Percentiles rank a stretch among this genome's conserved stretches.
Evolutionary conservation across 805 yeast species (phyloP).

Genomic region (Starmerella sp.): DNA sequence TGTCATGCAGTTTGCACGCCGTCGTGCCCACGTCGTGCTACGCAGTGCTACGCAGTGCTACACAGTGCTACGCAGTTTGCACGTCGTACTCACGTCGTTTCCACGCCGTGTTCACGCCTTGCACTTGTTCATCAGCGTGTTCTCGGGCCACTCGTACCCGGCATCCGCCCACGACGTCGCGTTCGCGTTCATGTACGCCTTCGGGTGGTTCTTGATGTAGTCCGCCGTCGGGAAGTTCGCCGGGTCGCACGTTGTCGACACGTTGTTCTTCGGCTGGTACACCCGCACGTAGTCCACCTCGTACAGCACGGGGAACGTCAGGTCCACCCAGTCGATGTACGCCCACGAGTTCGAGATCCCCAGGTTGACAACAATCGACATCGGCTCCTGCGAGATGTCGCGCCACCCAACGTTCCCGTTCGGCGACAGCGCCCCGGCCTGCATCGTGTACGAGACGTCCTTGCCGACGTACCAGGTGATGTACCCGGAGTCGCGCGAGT

Average conservation of each 20-base stretch:
- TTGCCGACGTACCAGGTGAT: conserved; percentile 80
- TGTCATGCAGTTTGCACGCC: too few relatives aligned
- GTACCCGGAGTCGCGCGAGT: conserved; percentile 49
- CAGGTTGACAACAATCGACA: conserved; percentile 76
- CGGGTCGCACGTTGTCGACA: conserved; percentile 75
- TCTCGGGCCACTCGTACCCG: conserved; percentile 61
- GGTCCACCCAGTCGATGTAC: conserved; percentile 73
- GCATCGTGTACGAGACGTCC: conserved; percentile 60
- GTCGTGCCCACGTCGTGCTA: too few relatives aligned
- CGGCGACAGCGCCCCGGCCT: conserved; percentile 69
- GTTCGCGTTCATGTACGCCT: conserved; percentile 60
- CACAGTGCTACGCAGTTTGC: too few relatives aligned
- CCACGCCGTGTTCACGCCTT: neutral
- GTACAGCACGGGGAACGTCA: conserved; percentile 68
- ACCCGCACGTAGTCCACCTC: conserved; percentile 75
- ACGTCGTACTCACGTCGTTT: too few relatives aligned
- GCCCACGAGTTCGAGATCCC: conserved; percentile 94
- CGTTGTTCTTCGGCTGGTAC: conserved; percentile 64
- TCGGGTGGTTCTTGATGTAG: conserved; percentile 59
- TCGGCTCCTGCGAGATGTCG: conserved; percentile 75
- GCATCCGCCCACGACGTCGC: conserved; percentile 63
- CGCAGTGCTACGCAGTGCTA: too few relatives aligned
- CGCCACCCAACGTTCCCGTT: conserved; percentile 86
- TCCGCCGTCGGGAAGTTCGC: conserved; percentile 71
- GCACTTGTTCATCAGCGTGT: conserved; percentile 45